Percentiles rank a stretch among this genome's conserved stretches.
Evolutionary conservation across 2,329 filamentous ascomycete species (phyloP).

Genomic region (Fusarium hostae): DNA sequence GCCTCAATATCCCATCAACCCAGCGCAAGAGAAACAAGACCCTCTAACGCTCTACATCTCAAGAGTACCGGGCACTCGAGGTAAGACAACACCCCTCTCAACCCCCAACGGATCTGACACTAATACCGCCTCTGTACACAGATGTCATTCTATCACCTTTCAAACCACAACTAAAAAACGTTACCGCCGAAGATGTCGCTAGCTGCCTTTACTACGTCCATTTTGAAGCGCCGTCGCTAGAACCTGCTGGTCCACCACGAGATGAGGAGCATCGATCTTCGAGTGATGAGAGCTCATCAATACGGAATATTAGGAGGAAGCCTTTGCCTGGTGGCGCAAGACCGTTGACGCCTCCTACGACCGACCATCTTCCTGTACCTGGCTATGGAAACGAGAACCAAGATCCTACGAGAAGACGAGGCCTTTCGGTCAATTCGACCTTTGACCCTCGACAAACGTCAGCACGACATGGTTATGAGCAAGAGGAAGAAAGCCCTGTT

Average conservation of each 20-base stretch:
- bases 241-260: slow-evolving; percentile 52
- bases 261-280: slow-evolving; percentile 52
- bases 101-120: slow-evolving; percentile 23
- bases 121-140: slow-evolving; percentile 51
- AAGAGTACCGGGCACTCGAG: slow-evolving; percentile 88
- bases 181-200: slow-evolving; percentile 86
- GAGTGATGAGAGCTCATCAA: slow-evolving; percentile 57
- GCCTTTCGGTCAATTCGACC: slow-evolving; percentile 37
- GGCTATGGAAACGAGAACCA: slow-evolving; percentile 18
- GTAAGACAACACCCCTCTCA: slow-evolving; percentile 58
- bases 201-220: slow-evolving; percentile 94
- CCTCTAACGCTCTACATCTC: slow-evolving; percentile 90
- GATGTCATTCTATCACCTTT: slow-evolving; percentile 93
- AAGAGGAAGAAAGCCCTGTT: slow-evolving; percentile 17
- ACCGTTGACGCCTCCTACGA: slow-evolving; percentile 43
- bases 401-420: slow-evolving; percentile 26
- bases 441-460: slow-evolving; percentile 23
- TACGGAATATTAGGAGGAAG: slow-evolving; percentile 63
- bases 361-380: slow-evolving; percentile 34
- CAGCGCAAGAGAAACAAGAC: slow-evolving; percentile 73
- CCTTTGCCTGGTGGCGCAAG: slow-evolving; percentile 56
- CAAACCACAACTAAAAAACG: slow-evolving; percentile 88
- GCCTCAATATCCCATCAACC: slow-evolving; percentile 84
- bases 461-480: slow-evolving; percentile 19
- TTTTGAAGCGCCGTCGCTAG: slow-evolving; percentile 66